phyloP scores from a whole-genome alignment of 2,329 filamentous ascomycete genomes.

The Fusarium transvaalense region DNA sequence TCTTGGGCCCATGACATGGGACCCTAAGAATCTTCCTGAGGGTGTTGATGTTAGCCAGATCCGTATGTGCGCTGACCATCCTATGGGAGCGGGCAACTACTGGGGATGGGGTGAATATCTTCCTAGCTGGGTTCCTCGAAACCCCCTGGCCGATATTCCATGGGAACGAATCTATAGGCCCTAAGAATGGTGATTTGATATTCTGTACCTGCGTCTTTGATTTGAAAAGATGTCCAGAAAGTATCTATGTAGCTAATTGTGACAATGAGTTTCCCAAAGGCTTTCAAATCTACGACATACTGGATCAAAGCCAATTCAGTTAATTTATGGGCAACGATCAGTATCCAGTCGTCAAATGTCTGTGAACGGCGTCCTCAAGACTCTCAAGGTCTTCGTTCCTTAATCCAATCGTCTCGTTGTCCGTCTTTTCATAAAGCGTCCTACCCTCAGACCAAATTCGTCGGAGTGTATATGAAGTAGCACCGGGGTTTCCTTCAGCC shows the following conservation, averaged over 20 bases:
- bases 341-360: conserved; percentile 35
- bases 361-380: conserved; percentile 53
- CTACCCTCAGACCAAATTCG: conserved; percentile 81
- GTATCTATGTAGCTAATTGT: neutral
- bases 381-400: conserved; percentile 64
- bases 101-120: conserved; percentile 36
- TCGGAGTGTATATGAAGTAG: conserved; percentile 70
- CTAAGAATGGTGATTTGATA: neutral
- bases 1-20: conserved; percentile 34
- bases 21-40: conserved; percentile 20
- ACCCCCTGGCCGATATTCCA: conserved; percentile 18
- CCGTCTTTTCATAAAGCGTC: conserved; percentile 76
- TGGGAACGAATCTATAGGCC: neutral
- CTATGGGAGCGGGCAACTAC: conserved; percentile 26
- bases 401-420: conserved; percentile 71
- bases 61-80: conserved; percentile 30
- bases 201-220: neutral
- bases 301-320: too few relatives aligned
- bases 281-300: too few relatives aligned
- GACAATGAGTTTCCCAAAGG: neutral
- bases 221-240: neutral
- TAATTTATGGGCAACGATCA: neutral
- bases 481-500: conserved; percentile 63
- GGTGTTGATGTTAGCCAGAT: conserved; percentile 8
- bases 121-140: conserved; percentile 27